phyloP scores from a whole-genome alignment of 768 basidiomycete genomes.

The Boletus rubroflammeus region DNA sequence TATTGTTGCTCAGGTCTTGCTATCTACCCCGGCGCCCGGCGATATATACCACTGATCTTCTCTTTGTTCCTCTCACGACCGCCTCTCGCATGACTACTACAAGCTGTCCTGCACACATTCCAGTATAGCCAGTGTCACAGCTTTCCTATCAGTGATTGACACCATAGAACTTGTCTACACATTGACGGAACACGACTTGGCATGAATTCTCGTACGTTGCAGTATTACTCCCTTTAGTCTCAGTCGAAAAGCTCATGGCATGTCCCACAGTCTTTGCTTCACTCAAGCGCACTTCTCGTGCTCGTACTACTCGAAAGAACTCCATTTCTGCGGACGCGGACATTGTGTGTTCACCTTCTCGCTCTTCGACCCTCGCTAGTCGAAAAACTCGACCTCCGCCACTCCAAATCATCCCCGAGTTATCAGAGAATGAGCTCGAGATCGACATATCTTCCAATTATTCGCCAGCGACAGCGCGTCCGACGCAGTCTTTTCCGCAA shows the following conservation, averaged over 20 bases:
- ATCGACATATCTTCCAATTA: background rate
- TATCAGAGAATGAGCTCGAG: constrained; percentile 19
- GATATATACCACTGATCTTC: constrained; percentile 19
- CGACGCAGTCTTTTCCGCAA: constrained; percentile 1
- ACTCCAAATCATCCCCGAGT: constrained; percentile 32
- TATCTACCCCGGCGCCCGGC: background rate
- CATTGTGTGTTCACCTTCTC: constrained; percentile 1
- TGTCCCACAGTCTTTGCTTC: constrained; percentile 23
- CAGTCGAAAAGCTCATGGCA: background rate
- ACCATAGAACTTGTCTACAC: background rate
- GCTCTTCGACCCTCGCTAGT: constrained; percentile 1
- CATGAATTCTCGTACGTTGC: constrained; percentile 25
- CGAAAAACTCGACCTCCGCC: constrained; percentile 25
- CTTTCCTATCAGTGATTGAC: background rate
- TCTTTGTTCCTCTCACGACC: background rate
- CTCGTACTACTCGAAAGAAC: constrained; percentile 21
- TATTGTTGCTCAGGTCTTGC: constrained; percentile 21
- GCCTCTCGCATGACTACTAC: background rate
- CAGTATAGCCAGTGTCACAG: no score
- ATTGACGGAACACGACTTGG: constrained; percentile 8
- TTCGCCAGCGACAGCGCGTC: constrained; percentile 23
- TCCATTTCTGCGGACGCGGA: constrained; percentile 8
- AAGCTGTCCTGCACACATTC: background rate
- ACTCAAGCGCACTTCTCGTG: constrained; percentile 25
- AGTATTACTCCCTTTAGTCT: background rate